phyloP scores from a whole-genome alignment of 2,329 filamentous ascomycete species.

The Pseudogymnoascus sp. region DNA sequence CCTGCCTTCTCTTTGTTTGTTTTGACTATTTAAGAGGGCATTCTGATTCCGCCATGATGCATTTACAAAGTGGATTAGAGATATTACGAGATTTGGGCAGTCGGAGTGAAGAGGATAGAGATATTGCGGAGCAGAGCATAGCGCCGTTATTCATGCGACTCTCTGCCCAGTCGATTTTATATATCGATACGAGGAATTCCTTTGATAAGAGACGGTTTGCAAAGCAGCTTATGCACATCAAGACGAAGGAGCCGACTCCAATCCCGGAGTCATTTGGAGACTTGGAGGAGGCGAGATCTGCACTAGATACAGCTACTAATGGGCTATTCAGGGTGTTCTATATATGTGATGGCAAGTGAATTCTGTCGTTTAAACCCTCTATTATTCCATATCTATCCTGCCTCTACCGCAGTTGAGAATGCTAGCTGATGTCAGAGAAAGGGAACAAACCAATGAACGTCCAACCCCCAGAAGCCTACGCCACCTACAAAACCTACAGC shows the following conservation, averaged over 20 bases:
- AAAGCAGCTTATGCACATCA: conserved; percentile 15
- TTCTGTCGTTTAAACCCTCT: background rate
- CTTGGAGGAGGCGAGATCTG: conserved; percentile 20
- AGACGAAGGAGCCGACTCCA: background rate
- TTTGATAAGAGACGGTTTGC: conserved; percentile 18
- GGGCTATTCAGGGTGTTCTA: conserved; percentile 23
- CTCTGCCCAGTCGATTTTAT: conserved; percentile 24
- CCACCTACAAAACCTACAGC: conserved; percentile 14
- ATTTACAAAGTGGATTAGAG: conserved; percentile 24
- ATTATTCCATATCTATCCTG: background rate
- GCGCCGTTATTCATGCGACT: conserved; percentile 23
- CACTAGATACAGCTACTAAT: conserved; percentile 19
- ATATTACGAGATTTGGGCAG: conserved; percentile 12
- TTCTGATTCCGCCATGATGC: conserved; percentile 23
- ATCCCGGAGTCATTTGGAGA: conserved; percentile 17
- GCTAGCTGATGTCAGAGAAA: background rate
- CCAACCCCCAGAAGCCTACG: conserved; percentile 15
- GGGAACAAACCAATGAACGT: conserved; percentile 12
- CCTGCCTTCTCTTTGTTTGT: conserved; percentile 25
- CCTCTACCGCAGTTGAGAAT: background rate
- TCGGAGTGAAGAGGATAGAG: conserved; percentile 12
- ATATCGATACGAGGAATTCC: conserved; percentile 20
- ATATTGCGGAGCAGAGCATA: conserved; percentile 21
- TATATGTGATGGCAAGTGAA: conserved; percentile 15
- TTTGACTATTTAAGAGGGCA: conserved; percentile 26